Conservation (phyloP, 2,329 filamentous ascomycete species). For the Ophiostoma montium region DNA sequence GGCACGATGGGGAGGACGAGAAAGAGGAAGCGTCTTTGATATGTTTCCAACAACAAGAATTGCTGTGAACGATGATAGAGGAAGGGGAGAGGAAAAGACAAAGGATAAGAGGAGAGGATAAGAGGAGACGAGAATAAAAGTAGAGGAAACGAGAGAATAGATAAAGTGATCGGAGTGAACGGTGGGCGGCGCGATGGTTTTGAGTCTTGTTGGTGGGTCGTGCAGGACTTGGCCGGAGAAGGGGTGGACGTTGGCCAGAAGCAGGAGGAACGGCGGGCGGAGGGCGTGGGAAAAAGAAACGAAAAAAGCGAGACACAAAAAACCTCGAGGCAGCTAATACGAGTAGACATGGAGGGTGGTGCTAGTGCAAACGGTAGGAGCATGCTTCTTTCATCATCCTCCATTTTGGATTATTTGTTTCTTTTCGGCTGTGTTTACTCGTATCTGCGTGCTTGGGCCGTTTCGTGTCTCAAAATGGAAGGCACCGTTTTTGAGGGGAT, state of each 20-base stretch:
- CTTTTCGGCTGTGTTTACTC: background rate
- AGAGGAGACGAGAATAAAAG: background rate
- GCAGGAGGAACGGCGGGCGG: background rate
- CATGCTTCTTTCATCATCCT: background rate
- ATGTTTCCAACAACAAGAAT: background rate
- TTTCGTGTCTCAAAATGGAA: background rate
- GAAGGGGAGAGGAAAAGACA: background rate
- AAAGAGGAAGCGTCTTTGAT: background rate
- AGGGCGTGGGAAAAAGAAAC: background rate
- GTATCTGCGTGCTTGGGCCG: background rate
- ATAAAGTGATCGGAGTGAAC: background rate
- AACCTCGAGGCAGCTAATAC: too few relatives aligned
- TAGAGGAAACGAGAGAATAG: background rate
- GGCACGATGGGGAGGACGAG: background rate
- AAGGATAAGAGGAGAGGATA: background rate
- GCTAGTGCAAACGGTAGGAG: background rate
- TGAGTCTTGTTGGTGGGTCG: background rate
- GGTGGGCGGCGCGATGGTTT: slow-evolving; percentile 2
- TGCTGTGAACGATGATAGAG: background rate
- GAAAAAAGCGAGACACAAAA: background rate
- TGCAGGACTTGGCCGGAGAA: slow-evolving; percentile 1
- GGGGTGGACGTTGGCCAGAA: background rate
- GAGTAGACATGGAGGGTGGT: background rate
- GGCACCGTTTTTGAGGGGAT: background rate
- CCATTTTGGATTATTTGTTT: background rate